These are phyloP conservation scores for Candolleomyces aberdarensis DNA, from an alignment of 768 basidiomycete genomes.

Conservation along the genomic window DNA sequence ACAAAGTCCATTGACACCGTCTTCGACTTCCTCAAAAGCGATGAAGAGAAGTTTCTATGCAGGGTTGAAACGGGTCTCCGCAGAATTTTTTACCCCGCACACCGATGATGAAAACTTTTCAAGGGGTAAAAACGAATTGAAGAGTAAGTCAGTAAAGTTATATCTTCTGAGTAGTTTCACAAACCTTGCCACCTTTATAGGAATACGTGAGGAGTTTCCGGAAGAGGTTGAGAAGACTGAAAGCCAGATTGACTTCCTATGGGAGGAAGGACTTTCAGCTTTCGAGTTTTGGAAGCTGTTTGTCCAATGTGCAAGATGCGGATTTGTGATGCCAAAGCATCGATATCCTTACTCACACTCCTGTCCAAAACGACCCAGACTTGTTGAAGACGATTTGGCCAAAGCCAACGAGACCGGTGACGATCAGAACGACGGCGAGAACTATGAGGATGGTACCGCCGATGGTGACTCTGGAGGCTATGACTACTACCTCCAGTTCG, in stretches of 20 bases:
- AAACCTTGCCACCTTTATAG: not conserved
- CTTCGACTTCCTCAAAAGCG: not conserved
- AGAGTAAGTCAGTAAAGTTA: not conserved
- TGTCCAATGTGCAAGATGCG: not conserved
- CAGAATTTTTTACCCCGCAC: not conserved
- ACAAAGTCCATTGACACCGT: not conserved
- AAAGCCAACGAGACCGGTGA: too few relatives aligned
- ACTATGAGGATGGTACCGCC: too few relatives aligned
- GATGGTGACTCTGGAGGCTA: too few relatives aligned
- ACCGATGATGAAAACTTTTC: not conserved
- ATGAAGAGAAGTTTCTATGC: not conserved
- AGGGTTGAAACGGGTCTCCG: not conserved
- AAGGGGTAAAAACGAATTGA: not conserved
- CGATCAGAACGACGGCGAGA: too few relatives aligned
- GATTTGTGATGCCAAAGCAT: not conserved
- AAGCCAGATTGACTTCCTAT: not conserved
- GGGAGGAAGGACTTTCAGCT: not conserved
- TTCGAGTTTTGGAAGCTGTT: not conserved
- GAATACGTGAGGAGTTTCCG: not conserved
- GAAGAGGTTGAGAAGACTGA: not conserved
- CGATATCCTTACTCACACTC: not conserved
- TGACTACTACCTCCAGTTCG: too few relatives aligned
- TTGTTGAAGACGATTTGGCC: too few relatives aligned
- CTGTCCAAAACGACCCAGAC: not conserved
- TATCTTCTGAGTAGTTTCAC: too few relatives aligned